These are phyloP conservation scores for Coniferiporia weirii DNA, from an alignment of 1,284 basidiomycete genomes.

Conservation along the genomic window DNA sequence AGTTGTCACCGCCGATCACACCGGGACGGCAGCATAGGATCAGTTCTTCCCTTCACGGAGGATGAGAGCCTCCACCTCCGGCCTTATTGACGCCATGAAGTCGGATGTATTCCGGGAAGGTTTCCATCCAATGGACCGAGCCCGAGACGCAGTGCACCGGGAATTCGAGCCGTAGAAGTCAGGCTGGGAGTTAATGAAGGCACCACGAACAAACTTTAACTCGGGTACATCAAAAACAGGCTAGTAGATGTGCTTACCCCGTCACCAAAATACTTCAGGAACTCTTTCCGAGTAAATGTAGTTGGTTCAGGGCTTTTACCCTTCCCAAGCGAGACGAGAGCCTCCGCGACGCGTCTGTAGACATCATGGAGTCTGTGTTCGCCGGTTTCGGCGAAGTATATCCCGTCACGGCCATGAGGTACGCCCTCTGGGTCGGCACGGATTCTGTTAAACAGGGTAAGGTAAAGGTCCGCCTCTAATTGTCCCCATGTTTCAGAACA, in stretches of 20 bases:
- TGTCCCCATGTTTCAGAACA: no score
- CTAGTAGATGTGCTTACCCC: slow-evolving; percentile 9
- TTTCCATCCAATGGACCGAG: slow-evolving; percentile 37
- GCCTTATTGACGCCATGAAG: slow-evolving; percentile 30
- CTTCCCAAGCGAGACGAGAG: slow-evolving; percentile 37
- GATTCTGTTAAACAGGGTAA: slow-evolving; percentile 20
- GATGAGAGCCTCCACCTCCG: slow-evolving; percentile 24
- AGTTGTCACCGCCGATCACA: background rate
- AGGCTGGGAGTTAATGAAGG: slow-evolving; percentile 5
- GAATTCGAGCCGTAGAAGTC: slow-evolving; percentile 36
- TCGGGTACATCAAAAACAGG: background rate
- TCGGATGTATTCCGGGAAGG: slow-evolving; percentile 31
- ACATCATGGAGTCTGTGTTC: slow-evolving; percentile 34
- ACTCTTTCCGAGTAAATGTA: slow-evolving; percentile 19
- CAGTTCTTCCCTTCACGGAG: background rate
- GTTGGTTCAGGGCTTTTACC: slow-evolving; percentile 18
- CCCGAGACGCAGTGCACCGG: slow-evolving; percentile 35
- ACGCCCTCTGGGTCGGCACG: slow-evolving; percentile 12
- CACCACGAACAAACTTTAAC: background rate
- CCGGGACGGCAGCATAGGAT: background rate
- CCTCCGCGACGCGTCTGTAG: slow-evolving; percentile 34
- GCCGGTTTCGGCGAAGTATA: slow-evolving; percentile 23
- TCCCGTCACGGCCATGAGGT: slow-evolving; percentile 24
- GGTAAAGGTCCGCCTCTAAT: slow-evolving; percentile 18
- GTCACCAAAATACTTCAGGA: slow-evolving; percentile 19